phyloP scores from a whole-genome alignment of 768 basidiomycete genomes.

The Tricholoma bakamatsutake region DNA sequence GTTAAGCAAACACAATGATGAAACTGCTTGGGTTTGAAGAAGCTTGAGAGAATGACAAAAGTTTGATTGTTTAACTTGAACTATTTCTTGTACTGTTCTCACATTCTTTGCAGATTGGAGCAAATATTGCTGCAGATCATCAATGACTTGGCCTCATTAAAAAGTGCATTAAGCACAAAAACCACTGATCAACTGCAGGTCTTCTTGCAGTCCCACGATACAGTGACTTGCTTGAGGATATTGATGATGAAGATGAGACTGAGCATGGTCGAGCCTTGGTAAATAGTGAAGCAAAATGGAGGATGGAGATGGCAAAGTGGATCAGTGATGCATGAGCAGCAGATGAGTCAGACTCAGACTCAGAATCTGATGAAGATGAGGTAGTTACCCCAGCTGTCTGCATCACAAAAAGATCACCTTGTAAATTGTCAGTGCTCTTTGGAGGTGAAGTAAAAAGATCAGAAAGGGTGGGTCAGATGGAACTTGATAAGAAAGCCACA shows the following conservation, averaged over 20 bases:
- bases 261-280: not conserved
- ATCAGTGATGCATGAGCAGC: not conserved
- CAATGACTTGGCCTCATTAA: not conserved
- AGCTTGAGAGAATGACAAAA: constrained; percentile 1
- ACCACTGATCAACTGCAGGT: not conserved
- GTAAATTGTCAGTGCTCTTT: not conserved
- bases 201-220: not conserved
- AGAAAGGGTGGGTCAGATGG: too few species aligned
- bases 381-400: not conserved
- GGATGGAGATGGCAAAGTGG: constrained; percentile 2
- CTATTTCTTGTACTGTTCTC: not conserved
- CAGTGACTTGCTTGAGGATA: not conserved
- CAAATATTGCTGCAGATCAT: not conserved
- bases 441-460: not conserved
- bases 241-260: constrained; percentile 1
- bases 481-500: not conserved
- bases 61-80: not conserved
- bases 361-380: not conserved
- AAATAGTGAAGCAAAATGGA: not conserved
- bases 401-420: not conserved
- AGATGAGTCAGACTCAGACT: not conserved
- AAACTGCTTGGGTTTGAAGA: not conserved
- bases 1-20: not conserved
- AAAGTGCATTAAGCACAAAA: not conserved
- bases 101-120: not conserved